Evolutionary conservation across 371 early-diverging fungal species (phyloP).

Genomic region (Syncephalastrum sp.): DNA sequence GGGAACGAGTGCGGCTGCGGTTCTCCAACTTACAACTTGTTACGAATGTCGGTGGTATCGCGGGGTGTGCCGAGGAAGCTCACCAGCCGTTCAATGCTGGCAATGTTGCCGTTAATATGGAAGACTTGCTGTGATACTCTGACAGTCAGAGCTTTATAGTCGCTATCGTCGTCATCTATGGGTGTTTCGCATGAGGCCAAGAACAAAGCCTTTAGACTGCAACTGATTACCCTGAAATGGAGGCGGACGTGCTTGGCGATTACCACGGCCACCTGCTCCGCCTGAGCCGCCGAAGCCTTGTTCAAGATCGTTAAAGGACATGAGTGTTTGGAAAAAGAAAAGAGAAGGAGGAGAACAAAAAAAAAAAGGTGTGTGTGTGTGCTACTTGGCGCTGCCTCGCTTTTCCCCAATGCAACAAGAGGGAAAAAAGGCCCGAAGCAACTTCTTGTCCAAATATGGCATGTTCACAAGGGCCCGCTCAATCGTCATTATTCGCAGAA

Average conservation of each 20-base stretch:
- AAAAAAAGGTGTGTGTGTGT: background rate
- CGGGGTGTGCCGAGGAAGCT: constrained; percentile 73
- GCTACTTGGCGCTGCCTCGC: background rate
- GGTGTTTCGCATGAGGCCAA: background rate
- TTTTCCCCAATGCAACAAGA: no score
- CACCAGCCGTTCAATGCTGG: constrained; percentile 78
- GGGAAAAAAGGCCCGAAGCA: no score
- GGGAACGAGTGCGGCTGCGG: constrained; percentile 1
- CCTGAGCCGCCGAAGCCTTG: constrained; percentile 40
- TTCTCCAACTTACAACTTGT: constrained; percentile 61
- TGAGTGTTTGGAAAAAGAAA: constrained; percentile 15
- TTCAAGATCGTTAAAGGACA: constrained; percentile 62
- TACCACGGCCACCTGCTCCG: constrained; percentile 16
- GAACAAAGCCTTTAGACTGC: background rate
- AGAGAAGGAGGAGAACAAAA: background rate
- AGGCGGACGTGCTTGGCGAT: constrained; percentile 15
- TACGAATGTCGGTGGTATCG: constrained; percentile 78
- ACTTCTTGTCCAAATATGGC: no score
- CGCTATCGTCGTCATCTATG: constrained; percentile 46
- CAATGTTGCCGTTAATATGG: constrained; percentile 75
- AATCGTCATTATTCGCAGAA: no score
- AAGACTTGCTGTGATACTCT: constrained; percentile 75
- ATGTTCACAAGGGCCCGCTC: no score
- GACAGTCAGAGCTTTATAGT: constrained; percentile 55
- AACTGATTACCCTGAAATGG: constrained; percentile 10